Evolutionary conservation across 1,284 basidiomycete species (phyloP).

Genomic region (Malassezia furfur): DNA sequence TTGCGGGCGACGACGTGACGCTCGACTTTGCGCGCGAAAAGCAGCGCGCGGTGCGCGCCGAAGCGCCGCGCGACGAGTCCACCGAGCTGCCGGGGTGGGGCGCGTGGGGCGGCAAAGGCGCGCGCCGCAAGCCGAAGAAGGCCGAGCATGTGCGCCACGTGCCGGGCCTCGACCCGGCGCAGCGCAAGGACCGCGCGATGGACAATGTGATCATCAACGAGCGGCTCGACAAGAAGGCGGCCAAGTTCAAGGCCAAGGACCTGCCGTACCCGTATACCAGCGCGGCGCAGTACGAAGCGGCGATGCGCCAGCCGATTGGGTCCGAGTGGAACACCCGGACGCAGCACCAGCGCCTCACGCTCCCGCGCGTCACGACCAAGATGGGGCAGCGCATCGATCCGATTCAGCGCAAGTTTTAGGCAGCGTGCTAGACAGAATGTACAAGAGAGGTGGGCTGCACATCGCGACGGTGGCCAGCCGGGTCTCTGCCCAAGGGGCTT

Average conservation of each 20-base stretch:
- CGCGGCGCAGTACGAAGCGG: slow-evolving; percentile 75
- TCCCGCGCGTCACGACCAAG: slow-evolving; percentile 37
- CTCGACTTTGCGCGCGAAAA: slow-evolving; percentile 79
- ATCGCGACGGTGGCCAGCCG: too few species aligned
- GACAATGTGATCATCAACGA: slow-evolving; percentile 88
- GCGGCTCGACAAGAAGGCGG: slow-evolving; percentile 82
- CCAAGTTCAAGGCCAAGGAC: slow-evolving; percentile 76
- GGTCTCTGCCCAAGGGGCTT: too few species aligned
- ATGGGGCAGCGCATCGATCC: slow-evolving; percentile 36
- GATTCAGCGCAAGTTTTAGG: slow-evolving; percentile 15
- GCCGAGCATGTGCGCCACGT: background rate
- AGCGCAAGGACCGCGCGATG: slow-evolving; percentile 73
- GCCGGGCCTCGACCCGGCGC: slow-evolving; percentile 61
- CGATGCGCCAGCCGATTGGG: slow-evolving; percentile 70
- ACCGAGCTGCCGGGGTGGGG: slow-evolving; percentile 94
- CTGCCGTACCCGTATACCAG: slow-evolving; percentile 80
- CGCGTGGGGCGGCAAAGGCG: slow-evolving; percentile 76
- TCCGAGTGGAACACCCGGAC: slow-evolving; percentile 85
- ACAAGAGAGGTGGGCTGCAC: too few species aligned
- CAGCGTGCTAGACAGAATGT: too few species aligned
- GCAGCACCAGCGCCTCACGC: slow-evolving; percentile 64
- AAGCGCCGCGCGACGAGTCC: slow-evolving; percentile 73
- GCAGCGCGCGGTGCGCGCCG: slow-evolving; percentile 63
- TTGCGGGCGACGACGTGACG: slow-evolving; percentile 91
- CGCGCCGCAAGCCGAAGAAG: slow-evolving; percentile 44